Base-by-base conservation (phyloP, 2,329 filamentous ascomycete species). In the Stachybotrys echinatus region DNA sequence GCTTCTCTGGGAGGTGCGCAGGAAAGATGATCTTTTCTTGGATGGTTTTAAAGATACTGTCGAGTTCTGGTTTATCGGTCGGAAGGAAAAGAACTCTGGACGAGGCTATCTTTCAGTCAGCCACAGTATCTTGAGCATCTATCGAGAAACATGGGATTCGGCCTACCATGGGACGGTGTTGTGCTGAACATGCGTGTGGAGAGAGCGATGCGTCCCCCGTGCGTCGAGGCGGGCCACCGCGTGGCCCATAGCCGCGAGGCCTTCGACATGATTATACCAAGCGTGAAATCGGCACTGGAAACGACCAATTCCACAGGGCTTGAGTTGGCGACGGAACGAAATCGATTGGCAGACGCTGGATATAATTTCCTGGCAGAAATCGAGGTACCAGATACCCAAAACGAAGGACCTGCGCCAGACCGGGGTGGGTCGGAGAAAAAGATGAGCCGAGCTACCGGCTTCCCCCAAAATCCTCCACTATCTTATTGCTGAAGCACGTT, bases 21-120 rank as follows among this genome's bases (percentile, higher is more conserved):
- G 83, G 83, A 40, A 87, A 67, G 62, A 87, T 78, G 63, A 84
- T 74, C 56, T 78, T 77, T 43, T 74, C 67, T 55, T 83, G 80
- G 61, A 87, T 74, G 20, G 59, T 65, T 39, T 66, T 62, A 53
- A 88, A 76, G 27, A 75, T 60, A 12, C 63, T 51, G 62, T 85
- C 76, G 52, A 88, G 74, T 49, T 80, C 70, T 20, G 71, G 55
- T 42, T 77, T 76, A 14, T 77, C 78, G 5, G 79, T 76, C 48
- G 27, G 27, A 10, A 14, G 10, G 27, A 34, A 34, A 34, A 34
- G 27, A 34, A 34, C 14, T 14, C 27, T 34, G 10, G 27, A 10
- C 3, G 27, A 8, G 14, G 27, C 27, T 34, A 14, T 34, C 14
- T 34, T 14, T 10, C 2, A 2, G 27, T 34, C 27, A 34, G 27